phyloP scores from a whole-genome alignment of 1,284 basidiomycete genomes.

The Tausonia pullulans region DNA sequence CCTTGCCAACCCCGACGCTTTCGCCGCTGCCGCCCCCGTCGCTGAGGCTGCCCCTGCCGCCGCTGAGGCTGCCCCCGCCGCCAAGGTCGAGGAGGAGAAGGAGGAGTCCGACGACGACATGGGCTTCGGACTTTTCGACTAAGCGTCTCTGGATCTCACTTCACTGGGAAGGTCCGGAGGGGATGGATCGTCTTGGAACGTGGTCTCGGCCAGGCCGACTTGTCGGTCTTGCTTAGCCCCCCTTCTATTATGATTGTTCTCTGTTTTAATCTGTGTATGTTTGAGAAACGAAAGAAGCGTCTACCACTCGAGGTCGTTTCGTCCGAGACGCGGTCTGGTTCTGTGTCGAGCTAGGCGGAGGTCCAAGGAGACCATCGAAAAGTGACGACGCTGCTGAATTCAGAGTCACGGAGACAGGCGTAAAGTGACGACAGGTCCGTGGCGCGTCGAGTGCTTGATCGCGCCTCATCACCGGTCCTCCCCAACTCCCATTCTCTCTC shows the following conservation, averaged over 20 bases:
- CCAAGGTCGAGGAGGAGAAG: constrained; percentile 62
- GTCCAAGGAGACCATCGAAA: too few relatives aligned
- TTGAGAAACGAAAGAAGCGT: background rate
- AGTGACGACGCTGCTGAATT: too few relatives aligned
- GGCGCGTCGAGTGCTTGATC: too few relatives aligned
- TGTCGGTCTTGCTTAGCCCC: background rate
- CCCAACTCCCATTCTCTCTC: background rate
- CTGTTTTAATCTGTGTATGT: background rate
- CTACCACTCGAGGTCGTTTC: background rate
- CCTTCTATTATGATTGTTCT: background rate
- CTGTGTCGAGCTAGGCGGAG: too few relatives aligned
- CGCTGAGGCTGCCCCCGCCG: constrained; percentile 41
- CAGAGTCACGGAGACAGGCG: too few relatives aligned
- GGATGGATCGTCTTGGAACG: background rate
- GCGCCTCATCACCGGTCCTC: background rate
- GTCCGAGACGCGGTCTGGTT: background rate
- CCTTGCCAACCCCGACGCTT: constrained; percentile 94
- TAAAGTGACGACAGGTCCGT: too few relatives aligned
- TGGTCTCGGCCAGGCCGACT: background rate
- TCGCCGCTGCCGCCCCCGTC: constrained; percentile 51
- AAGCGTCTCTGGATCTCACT: constrained; percentile 28
- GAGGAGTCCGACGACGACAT: constrained; percentile 37
- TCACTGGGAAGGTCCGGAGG: background rate
- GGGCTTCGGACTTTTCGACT: constrained; percentile 74
- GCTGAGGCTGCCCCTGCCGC: constrained; percentile 44